Evolutionary conservation across 805 yeast genomes (phyloP), one percentile per base, ranked within the genome.

Genomic region (Maudiozyma saulgeensis): DNA sequence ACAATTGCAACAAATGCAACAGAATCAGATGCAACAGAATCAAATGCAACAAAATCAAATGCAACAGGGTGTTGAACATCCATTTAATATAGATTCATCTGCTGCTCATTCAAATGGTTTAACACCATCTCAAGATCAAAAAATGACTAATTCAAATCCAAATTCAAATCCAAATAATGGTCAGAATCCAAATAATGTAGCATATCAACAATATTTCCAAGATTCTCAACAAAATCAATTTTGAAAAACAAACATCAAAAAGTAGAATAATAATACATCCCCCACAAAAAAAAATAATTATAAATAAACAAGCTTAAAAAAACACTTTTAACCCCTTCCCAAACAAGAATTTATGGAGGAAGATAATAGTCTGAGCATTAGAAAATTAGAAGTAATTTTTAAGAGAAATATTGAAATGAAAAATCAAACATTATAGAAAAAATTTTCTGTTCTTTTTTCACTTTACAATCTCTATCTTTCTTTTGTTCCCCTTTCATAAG

Each of bases 211-310:
- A 56, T 81, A 80, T 65, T 79, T 81, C 60, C 49, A 46, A 37
- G 77, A 75, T 63, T 73, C 76, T 50, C 83, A 78, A 63, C 83
- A 77, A 64, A 77, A 75, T 58, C 82, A 79, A 62, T 77, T 68
- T 53, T 69, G 53, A 59, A 23, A 21, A n/a, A 19, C 2, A 32
- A 15, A 35, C 15, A 18, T n/a, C 31, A n/a, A 7, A 18, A 15
- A 37, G 16, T 21, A 25, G n/a, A 13, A 39, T 19, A 15, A 2
- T 12, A 32, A 13, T 11, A 21, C 32, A 28, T 11, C 32, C 8
- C 32, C 32, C 32, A 3, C 23, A 3, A 21, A 21, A 21, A 21
- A 21, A 21, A 21, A 21, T 21, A 21, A 21, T 3, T 21, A 21
- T 21, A 21, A 21, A 21, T 21, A 21, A 21, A 21, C 4, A 21